Evolutionary conservation across 2,329 filamentous ascomycete species (phyloP).

Genomic region (Penicillium sp.): DNA sequence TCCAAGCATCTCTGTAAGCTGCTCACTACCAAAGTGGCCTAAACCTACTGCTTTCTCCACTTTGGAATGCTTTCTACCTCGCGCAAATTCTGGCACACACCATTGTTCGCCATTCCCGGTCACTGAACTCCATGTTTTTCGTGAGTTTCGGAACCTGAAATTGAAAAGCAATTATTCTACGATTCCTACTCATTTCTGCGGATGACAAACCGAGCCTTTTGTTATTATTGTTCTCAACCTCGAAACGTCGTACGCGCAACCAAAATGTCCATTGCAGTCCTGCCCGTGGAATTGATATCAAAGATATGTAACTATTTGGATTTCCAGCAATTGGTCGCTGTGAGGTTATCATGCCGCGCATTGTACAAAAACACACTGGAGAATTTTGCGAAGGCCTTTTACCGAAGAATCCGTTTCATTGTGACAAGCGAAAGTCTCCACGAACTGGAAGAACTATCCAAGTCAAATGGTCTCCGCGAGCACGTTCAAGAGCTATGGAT

Average conservation of each 20-base stretch:
- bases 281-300: constrained; percentile 9
- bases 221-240: constrained; percentile 2
- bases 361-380: constrained; percentile 11
- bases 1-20: too few relatives aligned
- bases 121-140: constrained; percentile 1
- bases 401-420: constrained; percentile 13
- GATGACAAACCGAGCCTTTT: not conserved
- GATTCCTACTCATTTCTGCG: not conserved
- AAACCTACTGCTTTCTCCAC: too few relatives aligned
- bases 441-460: constrained; percentile 10
- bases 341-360: constrained; percentile 15
- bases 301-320: constrained; percentile 10
- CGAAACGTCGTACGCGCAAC: not conserved
- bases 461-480: constrained; percentile 6
- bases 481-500: constrained; percentile 14
- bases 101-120: not conserved
- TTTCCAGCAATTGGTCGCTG: constrained; percentile 5
- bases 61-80: constrained; percentile 2
- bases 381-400: constrained; percentile 7
- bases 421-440: constrained; percentile 14
- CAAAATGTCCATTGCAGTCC: constrained; percentile 4
- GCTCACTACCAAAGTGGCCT: too few relatives aligned
- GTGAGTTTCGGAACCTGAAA: not conserved
- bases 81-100: constrained; percentile 1
- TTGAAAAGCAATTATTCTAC: not conserved